Percentiles rank a stretch among this genome's conserved stretches.
Conservation (phyloP, 2,329 filamentous ascomycete species). For the Trichoderma pleuroti region DNA sequence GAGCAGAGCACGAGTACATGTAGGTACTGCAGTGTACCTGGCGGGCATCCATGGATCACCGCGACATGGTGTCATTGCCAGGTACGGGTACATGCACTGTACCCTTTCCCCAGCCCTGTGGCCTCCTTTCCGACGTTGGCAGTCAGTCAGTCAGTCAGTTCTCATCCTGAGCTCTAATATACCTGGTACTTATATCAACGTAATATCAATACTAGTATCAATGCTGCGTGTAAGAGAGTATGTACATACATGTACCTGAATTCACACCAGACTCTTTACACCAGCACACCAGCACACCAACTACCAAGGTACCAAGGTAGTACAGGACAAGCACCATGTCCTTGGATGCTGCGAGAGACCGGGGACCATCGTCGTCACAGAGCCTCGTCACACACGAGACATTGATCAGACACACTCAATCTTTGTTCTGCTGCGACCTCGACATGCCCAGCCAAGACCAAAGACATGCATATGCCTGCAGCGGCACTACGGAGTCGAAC, state of each 20-base stretch:
- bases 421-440: not conserved
- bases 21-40: not conserved
- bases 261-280: not conserved
- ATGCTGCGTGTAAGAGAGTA: not conserved
- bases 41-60: not conserved
- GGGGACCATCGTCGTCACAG: not conserved
- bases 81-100: not conserved
- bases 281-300: too few relatives aligned
- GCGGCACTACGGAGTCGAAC: conserved; percentile 16
- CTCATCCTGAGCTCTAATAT: too few relatives aligned
- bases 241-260: too few relatives aligned
- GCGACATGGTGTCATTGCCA: not conserved
- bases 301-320: too few relatives aligned
- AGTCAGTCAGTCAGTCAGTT: not conserved
- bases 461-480: not conserved
- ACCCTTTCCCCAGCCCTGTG: not conserved
- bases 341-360: not conserved
- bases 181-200: not conserved
- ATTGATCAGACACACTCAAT: not conserved
- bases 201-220: not conserved
- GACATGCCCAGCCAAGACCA: not conserved
- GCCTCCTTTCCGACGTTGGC: not conserved
- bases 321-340: not conserved
- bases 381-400: not conserved
- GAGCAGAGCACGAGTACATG: not conserved